Percentiles rank a stretch among this genome's conserved stretches.
These are phyloP conservation scores for Phanerochaete carnosa DNA, from an alignment of 768 basidiomycete genomes.

Conservation along the genomic window DNA sequence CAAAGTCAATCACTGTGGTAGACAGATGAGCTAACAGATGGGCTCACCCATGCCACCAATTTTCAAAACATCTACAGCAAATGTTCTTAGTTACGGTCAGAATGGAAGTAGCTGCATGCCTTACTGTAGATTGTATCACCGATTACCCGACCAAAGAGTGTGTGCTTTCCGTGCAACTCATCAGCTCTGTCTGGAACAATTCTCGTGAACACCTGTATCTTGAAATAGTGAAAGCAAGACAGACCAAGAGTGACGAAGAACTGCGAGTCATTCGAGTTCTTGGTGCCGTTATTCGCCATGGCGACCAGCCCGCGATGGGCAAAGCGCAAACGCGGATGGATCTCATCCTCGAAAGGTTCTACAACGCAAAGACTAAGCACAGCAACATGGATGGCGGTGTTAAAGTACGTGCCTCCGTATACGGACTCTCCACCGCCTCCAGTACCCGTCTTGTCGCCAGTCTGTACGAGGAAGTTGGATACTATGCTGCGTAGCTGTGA, in stretches of 20 bases:
- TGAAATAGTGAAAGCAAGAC: constrained; percentile 5
- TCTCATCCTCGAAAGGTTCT: constrained; percentile 95
- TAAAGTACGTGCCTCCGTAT: constrained; percentile 65
- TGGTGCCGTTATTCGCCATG: constrained; percentile 89
- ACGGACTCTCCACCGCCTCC: constrained; percentile 93
- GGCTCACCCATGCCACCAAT: constrained; percentile 82
- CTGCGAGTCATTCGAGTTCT: constrained; percentile 90
- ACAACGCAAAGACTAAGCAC: not conserved
- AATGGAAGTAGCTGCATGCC: constrained; percentile 18
- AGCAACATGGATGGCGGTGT: not conserved
- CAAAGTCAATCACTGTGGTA: not conserved
- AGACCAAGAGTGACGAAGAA: constrained; percentile 92
- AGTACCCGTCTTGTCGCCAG: constrained; percentile 89
- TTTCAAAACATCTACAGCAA: constrained; percentile 74
- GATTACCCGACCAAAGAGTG: constrained; percentile 86
- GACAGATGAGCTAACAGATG: not conserved
- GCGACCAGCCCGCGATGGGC: constrained; percentile 87
- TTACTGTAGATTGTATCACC: constrained; percentile 89
- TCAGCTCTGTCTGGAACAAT: constrained; percentile 71
- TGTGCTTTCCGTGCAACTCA: constrained; percentile 92
- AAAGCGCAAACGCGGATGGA: constrained; percentile 88
- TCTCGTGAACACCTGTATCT: not conserved
- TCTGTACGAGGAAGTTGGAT: constrained; percentile 90
- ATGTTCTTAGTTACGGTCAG: not conserved
- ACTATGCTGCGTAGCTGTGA: constrained; percentile 54